Base-by-base conservation (phyloP, 2,329 filamentous ascomycete species). In the Xylariaceae sp. region DNA sequence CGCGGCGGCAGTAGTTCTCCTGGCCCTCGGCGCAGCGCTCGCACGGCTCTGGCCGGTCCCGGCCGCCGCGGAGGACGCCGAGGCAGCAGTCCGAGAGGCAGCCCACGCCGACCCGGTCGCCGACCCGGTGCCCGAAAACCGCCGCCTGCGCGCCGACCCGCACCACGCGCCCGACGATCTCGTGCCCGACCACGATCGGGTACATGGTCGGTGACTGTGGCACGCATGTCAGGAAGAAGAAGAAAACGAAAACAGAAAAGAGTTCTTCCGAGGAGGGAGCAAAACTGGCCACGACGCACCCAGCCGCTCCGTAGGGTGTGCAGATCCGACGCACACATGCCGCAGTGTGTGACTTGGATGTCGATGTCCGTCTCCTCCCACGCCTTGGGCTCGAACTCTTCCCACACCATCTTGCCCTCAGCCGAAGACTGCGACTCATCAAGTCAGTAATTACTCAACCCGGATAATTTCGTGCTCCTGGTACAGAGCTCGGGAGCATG, bases 91-190 rank as follows among this genome's bases (percentile, higher is more conserved):
- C 50, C 30, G 59, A 61, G 39, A 70, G 67, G 5, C 66, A 66
- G 36, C 68, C 68, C 19, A 71, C 56, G 19, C 68, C 68, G 23
- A 72, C 68, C 10, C 70, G 60, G 41, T 77, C 72, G 29, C 73
- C 71, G 16, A 72, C 39, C 29, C 62, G 56, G 46, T 72, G 59
- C n/a, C 54, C 43, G 8, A 40, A 51, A 9, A 58, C 39, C 34
- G 37, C 27, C 9, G 50, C 45, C 5, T 8, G 7, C 5, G 27
- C 7, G 7, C 66, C 68, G 16, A 70, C 48, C 5, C 59, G 57
- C 16, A 61, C 56, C 4, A 61, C 60, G 6, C 46, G 56, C 11
- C 68, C 67, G 39, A 69, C 58, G 24, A 72, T 70, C 37, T 71
- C 68, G 46, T 70, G 67, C 24, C 67, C 67, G 6, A 65, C 59